Base-by-base conservation (phyloP, 1,284 basidiomycete species). In the Blastosporella zonata region DNA sequence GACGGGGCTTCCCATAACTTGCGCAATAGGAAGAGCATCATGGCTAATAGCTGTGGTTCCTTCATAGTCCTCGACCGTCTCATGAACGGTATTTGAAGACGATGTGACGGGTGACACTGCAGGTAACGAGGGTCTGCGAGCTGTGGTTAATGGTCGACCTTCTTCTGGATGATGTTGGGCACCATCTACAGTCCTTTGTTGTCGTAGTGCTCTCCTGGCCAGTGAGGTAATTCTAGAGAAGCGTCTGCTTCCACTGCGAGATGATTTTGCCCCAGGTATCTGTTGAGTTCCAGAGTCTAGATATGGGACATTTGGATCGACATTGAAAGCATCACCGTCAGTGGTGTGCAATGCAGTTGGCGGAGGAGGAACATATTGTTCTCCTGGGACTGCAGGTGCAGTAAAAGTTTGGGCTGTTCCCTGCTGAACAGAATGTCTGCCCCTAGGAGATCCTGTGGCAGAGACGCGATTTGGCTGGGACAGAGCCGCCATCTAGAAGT, bases 221-320 rank as follows among this genome's bases (percentile, higher is more conserved):
- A 59, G 56, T 4, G 55, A 52, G 1, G 61, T 57, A 28, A 67
- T 55, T 3, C 58, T 61, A 5, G 59, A 59, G 46, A 65, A 62
- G 33, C 52, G 55, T 33, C 38, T 59, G 29, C 46, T 53, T 12
- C 48, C 29, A 13, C 29, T 36, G n/a, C 31, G 45, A 17, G 49
- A 29, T 21, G 47, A 39, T 17, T 18, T 18, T 42, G 28, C 7
- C 28, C 27, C 1, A 36, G 12, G 23, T 18, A 13, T 21, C 15
- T 48, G n/a, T 12, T 43, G 39, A 8, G 53, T 22, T 9, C 25
- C 47, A 22, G 46, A 43, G 17, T 47, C 62, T 13, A 66, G 58
- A 49, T 64, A 63, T 10, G 66, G 61, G 2, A 58, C 55, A 20
- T 54, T 58, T 17, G 66, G 66, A 49, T 68, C 65, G 6, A 66